These are phyloP conservation scores for Colletotrichum eremochloae DNA, from an alignment of 2,329 filamentous ascomycete genomes.

Conservation along the genomic window DNA sequence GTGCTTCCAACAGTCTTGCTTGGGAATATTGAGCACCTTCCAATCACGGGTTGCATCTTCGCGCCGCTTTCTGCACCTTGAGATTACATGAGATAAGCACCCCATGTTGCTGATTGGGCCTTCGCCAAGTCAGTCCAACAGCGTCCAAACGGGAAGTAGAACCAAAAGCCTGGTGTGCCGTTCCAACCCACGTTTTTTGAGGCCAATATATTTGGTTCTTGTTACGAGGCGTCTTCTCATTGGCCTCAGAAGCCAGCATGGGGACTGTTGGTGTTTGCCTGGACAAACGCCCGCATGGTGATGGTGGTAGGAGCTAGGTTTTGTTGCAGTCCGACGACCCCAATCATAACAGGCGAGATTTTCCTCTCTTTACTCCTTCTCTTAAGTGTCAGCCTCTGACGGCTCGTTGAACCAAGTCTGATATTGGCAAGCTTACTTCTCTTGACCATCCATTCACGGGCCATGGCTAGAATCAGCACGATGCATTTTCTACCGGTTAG, in stretches of 20 bases:
- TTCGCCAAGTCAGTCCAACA: background rate
- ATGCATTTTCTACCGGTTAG: conserved; percentile 28
- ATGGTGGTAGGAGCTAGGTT: background rate
- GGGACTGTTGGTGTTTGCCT: background rate
- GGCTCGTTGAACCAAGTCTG: background rate
- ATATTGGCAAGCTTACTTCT: background rate
- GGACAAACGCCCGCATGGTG: background rate
- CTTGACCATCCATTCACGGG: background rate
- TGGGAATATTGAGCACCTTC: background rate
- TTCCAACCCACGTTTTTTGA: no score
- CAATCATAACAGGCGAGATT: background rate
- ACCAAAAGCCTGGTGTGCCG: background rate
- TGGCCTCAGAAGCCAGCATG: background rate
- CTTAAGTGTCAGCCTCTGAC: conserved; percentile 3
- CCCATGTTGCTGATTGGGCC: background rate
- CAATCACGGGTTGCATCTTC: background rate
- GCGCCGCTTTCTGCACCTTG: conserved; percentile 1
- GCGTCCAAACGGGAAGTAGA: background rate
- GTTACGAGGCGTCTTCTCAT: background rate
- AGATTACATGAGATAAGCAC: background rate
- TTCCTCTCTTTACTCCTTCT: background rate
- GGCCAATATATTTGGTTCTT: background rate
- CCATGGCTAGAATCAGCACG: background rate
- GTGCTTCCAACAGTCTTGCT: background rate
- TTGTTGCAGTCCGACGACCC: no score